Evolutionary conservation across 2,329 filamentous ascomycete genomes (phyloP).

Genomic region (Elsinoe australis): DNA sequence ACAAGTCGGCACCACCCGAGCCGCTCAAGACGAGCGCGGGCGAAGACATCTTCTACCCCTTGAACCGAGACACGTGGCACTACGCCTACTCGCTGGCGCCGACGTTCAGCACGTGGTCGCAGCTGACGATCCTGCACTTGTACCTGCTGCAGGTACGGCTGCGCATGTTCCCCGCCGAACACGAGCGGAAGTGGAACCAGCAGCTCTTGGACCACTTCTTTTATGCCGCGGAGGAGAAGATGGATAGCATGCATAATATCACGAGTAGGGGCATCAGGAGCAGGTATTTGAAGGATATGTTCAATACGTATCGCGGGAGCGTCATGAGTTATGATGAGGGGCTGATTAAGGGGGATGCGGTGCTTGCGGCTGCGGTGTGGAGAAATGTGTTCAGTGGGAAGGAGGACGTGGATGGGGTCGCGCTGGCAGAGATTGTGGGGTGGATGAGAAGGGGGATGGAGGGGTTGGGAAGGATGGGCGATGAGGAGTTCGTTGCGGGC

Average conservation of each 20-base stretch:
- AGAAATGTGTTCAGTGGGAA: constrained; percentile 80
- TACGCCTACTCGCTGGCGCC: constrained; percentile 49
- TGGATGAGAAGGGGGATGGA: constrained; percentile 55
- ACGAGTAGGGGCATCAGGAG: constrained; percentile 48
- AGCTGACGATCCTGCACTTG: constrained; percentile 93
- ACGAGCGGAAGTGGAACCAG: constrained; percentile 71
- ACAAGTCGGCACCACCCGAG: constrained; percentile 51
- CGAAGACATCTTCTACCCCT: constrained; percentile 66
- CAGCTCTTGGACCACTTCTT: constrained; percentile 94
- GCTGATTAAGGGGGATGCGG: constrained; percentile 65
- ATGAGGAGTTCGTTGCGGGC: constrained; percentile 44
- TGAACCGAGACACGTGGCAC: constrained; percentile 9
- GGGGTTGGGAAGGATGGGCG: constrained; percentile 46
- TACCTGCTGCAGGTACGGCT: constrained; percentile 81
- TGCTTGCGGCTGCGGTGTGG: constrained; percentile 79
- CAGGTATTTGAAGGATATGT: constrained; percentile 73
- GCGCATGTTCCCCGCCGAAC: constrained; percentile 64
- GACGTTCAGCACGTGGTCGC: constrained; percentile 92
- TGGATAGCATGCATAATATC: constrained; percentile 71
- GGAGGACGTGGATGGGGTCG: constrained; percentile 53
- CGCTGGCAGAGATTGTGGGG: constrained; percentile 54
- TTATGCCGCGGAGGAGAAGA: constrained; percentile 75
- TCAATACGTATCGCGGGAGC: constrained; percentile 83
- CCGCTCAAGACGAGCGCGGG: constrained; percentile 67
- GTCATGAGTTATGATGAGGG: constrained; percentile 81